These are phyloP conservation scores for Calonectria ilicicola DNA, from an alignment of 2,329 filamentous ascomycete species.

Conservation along the genomic window DNA sequence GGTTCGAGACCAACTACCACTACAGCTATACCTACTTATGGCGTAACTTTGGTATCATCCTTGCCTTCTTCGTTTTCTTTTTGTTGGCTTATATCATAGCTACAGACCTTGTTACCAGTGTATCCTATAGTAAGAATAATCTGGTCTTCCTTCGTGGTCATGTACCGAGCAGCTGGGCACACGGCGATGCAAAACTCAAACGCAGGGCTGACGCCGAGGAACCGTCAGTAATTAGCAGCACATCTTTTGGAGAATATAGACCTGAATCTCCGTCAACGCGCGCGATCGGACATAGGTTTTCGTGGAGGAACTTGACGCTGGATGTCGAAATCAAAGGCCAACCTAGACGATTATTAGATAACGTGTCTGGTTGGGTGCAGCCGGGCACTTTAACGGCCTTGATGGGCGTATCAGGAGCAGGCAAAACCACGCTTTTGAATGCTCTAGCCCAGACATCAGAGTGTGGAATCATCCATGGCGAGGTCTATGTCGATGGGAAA, in stretches of 20 bases:
- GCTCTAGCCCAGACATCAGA: slow-evolving; percentile 77
- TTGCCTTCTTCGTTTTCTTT: slow-evolving; percentile 62
- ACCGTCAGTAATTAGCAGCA: slow-evolving; percentile 29
- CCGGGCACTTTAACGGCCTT: slow-evolving; percentile 79
- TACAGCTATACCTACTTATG: slow-evolving; percentile 63
- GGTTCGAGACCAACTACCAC: slow-evolving; percentile 58
- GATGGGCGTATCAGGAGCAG: slow-evolving; percentile 64
- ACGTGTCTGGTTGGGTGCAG: slow-evolving; percentile 81
- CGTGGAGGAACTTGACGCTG: slow-evolving; percentile 79
- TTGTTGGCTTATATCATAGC: slow-evolving; percentile 60
- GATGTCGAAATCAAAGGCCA: slow-evolving; percentile 79
- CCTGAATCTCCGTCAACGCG: slow-evolving; percentile 15
- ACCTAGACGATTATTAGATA: slow-evolving; percentile 73
- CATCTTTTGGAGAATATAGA: slow-evolving; percentile 14
- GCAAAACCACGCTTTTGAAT: slow-evolving; percentile 75
- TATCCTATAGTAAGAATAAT: too few species aligned
- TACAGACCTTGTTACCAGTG: slow-evolving; percentile 67
- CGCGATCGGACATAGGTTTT: slow-evolving; percentile 59
- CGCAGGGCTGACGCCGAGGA: background rate
- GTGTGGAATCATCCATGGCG: too few species aligned
- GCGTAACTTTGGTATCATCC: slow-evolving; percentile 69
- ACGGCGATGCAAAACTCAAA: background rate
- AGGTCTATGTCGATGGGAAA: slow-evolving; percentile 77
- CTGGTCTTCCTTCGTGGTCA: slow-evolving; percentile 66
- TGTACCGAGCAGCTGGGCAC: slow-evolving; percentile 22